Conservation (phyloP, 352 stramenopile species). For the Thalassiosira mediterranea region DNA sequence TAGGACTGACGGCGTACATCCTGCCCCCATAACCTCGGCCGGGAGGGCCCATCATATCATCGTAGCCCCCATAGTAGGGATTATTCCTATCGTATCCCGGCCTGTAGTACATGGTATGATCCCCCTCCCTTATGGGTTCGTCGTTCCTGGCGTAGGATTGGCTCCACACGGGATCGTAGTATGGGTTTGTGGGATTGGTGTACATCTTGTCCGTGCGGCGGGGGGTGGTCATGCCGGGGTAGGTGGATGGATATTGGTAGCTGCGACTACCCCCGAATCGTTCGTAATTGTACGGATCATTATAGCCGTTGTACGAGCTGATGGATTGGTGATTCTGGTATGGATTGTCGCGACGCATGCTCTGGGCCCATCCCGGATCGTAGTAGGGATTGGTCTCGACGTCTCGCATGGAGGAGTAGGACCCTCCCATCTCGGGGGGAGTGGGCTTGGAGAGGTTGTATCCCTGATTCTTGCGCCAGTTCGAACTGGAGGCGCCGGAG, state of each 20-base stretch:
- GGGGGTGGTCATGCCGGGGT: constrained; percentile 33
- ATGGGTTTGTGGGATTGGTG: constrained; percentile 46
- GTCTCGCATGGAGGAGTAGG: constrained; percentile 10
- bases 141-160: constrained; percentile 30
- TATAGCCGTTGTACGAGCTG: constrained; percentile 20
- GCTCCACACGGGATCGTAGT: constrained; percentile 56
- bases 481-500: neutral
- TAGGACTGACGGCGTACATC: constrained; percentile 13
- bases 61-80: neutral
- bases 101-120: constrained; percentile 20
- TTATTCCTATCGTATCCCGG: constrained; percentile 31
- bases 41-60: neutral
- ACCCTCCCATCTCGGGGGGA: constrained; percentile 18
- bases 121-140: constrained; percentile 27
- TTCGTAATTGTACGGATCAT: constrained; percentile 11
- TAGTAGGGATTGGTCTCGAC: constrained; percentile 46
- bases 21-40: neutral
- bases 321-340: neutral
- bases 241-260: constrained; percentile 4
- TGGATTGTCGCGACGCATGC: constrained; percentile 33
- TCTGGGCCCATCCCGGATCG: constrained; percentile 49
- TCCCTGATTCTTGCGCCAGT: constrained; percentile 39
- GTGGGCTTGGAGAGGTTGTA: constrained; percentile 21
- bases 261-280: neutral
- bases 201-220: constrained; percentile 28